phyloP scores from a whole-genome alignment of 1,284 basidiomycete genomes.

The Pseudozyma tsukubaensis region DNA sequence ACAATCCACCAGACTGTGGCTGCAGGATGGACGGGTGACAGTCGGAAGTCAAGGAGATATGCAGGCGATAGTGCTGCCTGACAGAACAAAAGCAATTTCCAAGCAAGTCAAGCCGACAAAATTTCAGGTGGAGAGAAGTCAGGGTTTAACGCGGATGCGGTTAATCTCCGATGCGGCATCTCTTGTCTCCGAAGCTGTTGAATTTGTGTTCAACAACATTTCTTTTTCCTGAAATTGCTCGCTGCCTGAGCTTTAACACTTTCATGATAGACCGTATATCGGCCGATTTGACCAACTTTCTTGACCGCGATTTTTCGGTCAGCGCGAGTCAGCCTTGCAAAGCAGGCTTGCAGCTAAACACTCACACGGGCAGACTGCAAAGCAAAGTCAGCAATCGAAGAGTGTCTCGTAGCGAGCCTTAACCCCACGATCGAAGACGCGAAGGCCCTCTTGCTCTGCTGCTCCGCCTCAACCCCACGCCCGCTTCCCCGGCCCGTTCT shows the following conservation, averaged over 20 bases:
- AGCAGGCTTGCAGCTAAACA: not conserved
- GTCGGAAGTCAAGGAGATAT: too few relatives aligned
- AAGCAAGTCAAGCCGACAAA: too few relatives aligned
- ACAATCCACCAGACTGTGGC: too few relatives aligned
- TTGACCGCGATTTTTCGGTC: not conserved
- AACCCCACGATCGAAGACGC: constrained; percentile 19
- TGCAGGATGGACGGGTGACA: too few relatives aligned
- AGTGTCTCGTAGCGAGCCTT: not conserved
- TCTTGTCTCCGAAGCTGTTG: constrained; percentile 17
- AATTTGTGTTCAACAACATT: too few relatives aligned
- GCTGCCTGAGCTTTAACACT: too few relatives aligned
- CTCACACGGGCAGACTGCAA: not conserved
- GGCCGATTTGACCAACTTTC: not conserved
- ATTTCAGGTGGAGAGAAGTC: not conserved
- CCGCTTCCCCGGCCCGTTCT: too few relatives aligned
- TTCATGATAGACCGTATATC: not conserved
- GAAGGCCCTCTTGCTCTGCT: not conserved
- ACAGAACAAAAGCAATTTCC: too few relatives aligned
- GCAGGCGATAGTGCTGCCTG: too few relatives aligned
- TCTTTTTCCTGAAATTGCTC: not conserved
- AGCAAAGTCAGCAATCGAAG: not conserved
- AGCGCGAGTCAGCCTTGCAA: not conserved
- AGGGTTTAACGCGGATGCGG: not conserved
- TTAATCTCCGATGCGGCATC: constrained; percentile 22
- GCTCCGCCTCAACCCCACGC: not conserved